Conservation (phyloP, 805 yeast genomes). For the Candida morakotiae region DNA sequence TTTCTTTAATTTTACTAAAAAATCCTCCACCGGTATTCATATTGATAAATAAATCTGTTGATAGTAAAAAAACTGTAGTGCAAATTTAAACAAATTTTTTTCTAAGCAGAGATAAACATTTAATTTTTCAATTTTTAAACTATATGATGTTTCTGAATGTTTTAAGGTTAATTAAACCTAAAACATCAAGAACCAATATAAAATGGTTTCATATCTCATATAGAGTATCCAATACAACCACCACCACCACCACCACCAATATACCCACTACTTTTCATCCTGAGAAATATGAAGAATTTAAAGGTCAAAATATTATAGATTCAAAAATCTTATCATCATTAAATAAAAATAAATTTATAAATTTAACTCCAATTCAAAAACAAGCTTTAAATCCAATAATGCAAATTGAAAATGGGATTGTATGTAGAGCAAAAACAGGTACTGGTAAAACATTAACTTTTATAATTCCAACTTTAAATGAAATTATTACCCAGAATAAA, state of each 20-base stretch:
- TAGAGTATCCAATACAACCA: background rate
- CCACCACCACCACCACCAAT: no score
- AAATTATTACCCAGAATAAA: conserved; percentile 25
- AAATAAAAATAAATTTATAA: conserved; percentile 40
- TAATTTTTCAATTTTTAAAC: background rate
- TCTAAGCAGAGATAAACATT: conserved; percentile 2
- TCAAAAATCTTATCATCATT: conserved; percentile 27
- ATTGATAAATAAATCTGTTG: background rate
- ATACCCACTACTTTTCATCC: background rate
- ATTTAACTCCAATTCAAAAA: conserved; percentile 68
- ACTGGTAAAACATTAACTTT: conserved; percentile 93
- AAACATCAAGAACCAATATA: background rate
- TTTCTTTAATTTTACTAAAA: conserved; percentile 33
- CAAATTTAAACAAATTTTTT: background rate
- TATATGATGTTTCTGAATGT: background rate
- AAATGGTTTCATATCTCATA: background rate
- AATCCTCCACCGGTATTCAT: conserved; percentile 12
- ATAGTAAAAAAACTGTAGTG: no score
- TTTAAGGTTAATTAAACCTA: background rate
- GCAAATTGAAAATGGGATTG: conserved; percentile 55
- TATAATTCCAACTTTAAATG: conserved; percentile 59
- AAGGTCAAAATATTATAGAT: background rate
- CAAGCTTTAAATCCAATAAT: conserved; percentile 57
- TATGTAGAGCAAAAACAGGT: conserved; percentile 91
- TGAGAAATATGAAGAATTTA: conserved; percentile 3